Evolutionary conservation across 768 basidiomycete species (phyloP), one percentile per base, ranked within the genome.

Genomic region (Termitomyces sp.): DNA sequence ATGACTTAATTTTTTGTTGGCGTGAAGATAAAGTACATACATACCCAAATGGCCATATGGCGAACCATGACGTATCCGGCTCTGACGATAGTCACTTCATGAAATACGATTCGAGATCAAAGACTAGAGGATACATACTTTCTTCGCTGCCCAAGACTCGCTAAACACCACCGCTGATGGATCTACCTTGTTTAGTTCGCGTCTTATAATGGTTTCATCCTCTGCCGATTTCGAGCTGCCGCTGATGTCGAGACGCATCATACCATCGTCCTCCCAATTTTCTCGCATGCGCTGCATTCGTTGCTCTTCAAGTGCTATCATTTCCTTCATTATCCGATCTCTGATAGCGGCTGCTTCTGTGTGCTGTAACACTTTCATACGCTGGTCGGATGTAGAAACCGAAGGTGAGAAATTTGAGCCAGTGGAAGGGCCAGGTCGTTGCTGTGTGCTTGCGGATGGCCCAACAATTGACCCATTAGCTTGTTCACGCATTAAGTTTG

Each of bases 281-380:
- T 85, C 85, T 57, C 81, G 79, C 95, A 96, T 98, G 20, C 94
- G 82, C 59, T 90, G 85, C 87, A 99, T 95, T 26, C 97, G 83
- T 69, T 98, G 94, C 68, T 98, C 95, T 72, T 99, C 97, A 27
- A 99, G 76, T 24, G 93, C 80, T 61, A 98, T 78, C 97, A 99
- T 99, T 78, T 99, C 97, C 64, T 90, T 85, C 97, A 99, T 99
- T 60, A 99, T 99, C 22, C 94, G 82, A 63, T 94, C 90, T 16
- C 93, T 83, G 63, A 99, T 99, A 1, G 90, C 89, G 0, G 90
- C 79, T 4, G 95, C 96, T 69, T 98, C 94, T 3, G 85, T 76
- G 18, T 84, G 78, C 60, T 92, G 88, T 24, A 41, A 20, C 6
- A 99, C 75, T 52, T 83, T 88, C 79, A 88, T 85, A 37, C 92